A percentile compares a stretch with the other conserved stretches of the same genome.
Conservation (phyloP, 306 rosid species). For the Vachellia pachyceras region DNA sequence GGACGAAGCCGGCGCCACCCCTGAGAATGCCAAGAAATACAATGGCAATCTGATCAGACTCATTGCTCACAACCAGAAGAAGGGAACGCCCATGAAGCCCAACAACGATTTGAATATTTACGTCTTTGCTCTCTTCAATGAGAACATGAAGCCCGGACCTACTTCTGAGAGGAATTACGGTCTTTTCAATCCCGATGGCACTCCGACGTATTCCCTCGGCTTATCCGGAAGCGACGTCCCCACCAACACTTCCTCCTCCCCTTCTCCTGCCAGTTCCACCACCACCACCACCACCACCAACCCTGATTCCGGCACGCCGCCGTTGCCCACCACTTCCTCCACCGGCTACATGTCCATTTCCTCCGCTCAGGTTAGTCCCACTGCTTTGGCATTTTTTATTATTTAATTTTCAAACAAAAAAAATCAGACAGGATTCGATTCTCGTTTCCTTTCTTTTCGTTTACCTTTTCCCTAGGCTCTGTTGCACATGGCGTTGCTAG, state of each 20-base stretch:
- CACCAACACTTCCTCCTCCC: slow-evolving; percentile 31
- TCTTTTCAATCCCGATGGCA: slow-evolving; percentile 84
- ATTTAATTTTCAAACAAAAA: not conserved
- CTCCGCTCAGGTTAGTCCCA: slow-evolving; percentile 58
- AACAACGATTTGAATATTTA: slow-evolving; percentile 78
- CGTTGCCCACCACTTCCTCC: slow-evolving; percentile 56
- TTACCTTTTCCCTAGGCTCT: not conserved
- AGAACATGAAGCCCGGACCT: slow-evolving; percentile 97
- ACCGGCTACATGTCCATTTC: slow-evolving; percentile 86
- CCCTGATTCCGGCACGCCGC: slow-evolving; percentile 31
- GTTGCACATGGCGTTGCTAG: not conserved
- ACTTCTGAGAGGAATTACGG: slow-evolving; percentile 94
- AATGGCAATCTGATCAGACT: slow-evolving; percentile 78
- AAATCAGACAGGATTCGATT: not conserved
- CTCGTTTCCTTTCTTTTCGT: not conserved
- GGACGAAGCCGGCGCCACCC: slow-evolving; percentile 80
- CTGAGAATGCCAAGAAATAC: slow-evolving; percentile 87
- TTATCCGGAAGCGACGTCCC: slow-evolving; percentile 39
- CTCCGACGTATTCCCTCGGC: slow-evolving; percentile 70
- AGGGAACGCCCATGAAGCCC: slow-evolving; percentile 86
- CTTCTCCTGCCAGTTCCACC: slow-evolving; percentile 8
- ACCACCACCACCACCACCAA: slow-evolving; percentile 3
- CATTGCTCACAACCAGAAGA: slow-evolving; percentile 47
- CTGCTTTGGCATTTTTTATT: not conserved
- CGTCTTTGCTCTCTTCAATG: slow-evolving; percentile 89